phyloP scores from a whole-genome alignment of 352 stramenopile genomes.

The Phytophthora vignae region DNA sequence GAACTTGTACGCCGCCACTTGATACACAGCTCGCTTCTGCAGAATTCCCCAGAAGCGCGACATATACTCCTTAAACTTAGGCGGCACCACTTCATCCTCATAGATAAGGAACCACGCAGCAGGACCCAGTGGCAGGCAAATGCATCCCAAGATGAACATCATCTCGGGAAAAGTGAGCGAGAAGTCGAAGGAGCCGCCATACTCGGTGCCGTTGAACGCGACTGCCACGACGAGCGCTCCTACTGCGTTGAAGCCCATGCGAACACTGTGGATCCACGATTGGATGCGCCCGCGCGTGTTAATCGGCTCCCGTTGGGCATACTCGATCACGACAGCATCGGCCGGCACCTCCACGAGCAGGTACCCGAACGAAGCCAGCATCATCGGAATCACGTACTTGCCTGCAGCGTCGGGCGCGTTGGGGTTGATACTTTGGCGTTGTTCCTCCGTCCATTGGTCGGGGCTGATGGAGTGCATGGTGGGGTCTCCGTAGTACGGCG shows the following conservation, averaged over 20 bases:
- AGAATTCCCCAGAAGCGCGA: slow-evolving; percentile 55
- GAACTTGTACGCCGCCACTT: slow-evolving; percentile 69
- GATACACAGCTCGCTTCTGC: slow-evolving; percentile 61
- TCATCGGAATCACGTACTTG: slow-evolving; percentile 68
- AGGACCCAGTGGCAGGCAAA: slow-evolving; percentile 38
- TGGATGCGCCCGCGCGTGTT: slow-evolving; percentile 58
- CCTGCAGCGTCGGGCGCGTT: slow-evolving; percentile 43
- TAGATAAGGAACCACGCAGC: slow-evolving; percentile 34
- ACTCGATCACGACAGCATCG: slow-evolving; percentile 70
- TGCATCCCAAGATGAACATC: slow-evolving; percentile 50
- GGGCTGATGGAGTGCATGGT: slow-evolving; percentile 33
- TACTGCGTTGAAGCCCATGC: slow-evolving; percentile 52
- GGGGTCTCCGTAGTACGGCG: slow-evolving; percentile 58
- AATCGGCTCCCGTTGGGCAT: slow-evolving; percentile 56
- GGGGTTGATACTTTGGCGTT: slow-evolving; percentile 45
- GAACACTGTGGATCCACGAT: slow-evolving; percentile 56
- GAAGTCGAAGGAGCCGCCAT: slow-evolving; percentile 57
- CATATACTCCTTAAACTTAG: slow-evolving; percentile 45
- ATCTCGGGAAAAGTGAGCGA: slow-evolving; percentile 63
- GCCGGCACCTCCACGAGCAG: slow-evolving; percentile 57
- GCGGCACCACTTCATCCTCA: slow-evolving; percentile 26
- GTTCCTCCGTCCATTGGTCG: slow-evolving; percentile 32
- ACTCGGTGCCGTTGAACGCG: slow-evolving; percentile 57
- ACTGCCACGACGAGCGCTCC: slow-evolving; percentile 50
- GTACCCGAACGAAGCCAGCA: slow-evolving; percentile 69